phyloP scores from a whole-genome alignment of 1,139 yeast species.

The Barnettozyma hawaiiensis region DNA sequence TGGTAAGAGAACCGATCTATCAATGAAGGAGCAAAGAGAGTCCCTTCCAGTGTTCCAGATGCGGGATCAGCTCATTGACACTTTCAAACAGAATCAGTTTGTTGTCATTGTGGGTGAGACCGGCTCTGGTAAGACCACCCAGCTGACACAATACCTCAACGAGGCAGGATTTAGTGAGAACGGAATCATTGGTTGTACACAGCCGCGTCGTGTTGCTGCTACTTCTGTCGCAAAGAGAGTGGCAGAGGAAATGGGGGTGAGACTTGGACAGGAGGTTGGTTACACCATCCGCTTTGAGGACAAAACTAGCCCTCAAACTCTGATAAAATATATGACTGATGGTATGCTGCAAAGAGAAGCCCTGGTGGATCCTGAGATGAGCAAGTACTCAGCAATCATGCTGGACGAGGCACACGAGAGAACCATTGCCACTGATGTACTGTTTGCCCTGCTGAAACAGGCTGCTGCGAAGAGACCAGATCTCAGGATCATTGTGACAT shows the following conservation, averaged over 20 bases:
- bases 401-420: slow-evolving; percentile 96
- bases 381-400: slow-evolving; percentile 76
- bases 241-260: slow-evolving; percentile 57
- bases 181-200: slow-evolving; percentile 63
- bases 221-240: slow-evolving; percentile 65
- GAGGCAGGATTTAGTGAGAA: slow-evolving; percentile 69
- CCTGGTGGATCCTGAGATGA: slow-evolving; percentile 65
- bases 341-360: slow-evolving; percentile 92
- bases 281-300: slow-evolving; percentile 65
- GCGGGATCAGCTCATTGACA: slow-evolving; percentile 51
- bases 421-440: slow-evolving; percentile 87
- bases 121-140: slow-evolving; percentile 97
- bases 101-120: slow-evolving; percentile 93
- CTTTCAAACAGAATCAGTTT: slow-evolving; percentile 62
- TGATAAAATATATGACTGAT: slow-evolving; percentile 78
- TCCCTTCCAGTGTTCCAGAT: slow-evolving; percentile 69
- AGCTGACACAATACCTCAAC: slow-evolving; percentile 78
- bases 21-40: slow-evolving; percentile 59
- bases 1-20: slow-evolving; percentile 46
- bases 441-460: slow-evolving; percentile 76
- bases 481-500: slow-evolving; percentile 74
- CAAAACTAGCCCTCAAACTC: slow-evolving; percentile 46
- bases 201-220: slow-evolving; percentile 73
- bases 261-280: slow-evolving; percentile 59
- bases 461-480: slow-evolving; percentile 69